Evolutionary conservation across 768 basidiomycete genomes (phyloP), one percentile per base, ranked within the genome.

Genomic region (Calvatia gigantea): DNA sequence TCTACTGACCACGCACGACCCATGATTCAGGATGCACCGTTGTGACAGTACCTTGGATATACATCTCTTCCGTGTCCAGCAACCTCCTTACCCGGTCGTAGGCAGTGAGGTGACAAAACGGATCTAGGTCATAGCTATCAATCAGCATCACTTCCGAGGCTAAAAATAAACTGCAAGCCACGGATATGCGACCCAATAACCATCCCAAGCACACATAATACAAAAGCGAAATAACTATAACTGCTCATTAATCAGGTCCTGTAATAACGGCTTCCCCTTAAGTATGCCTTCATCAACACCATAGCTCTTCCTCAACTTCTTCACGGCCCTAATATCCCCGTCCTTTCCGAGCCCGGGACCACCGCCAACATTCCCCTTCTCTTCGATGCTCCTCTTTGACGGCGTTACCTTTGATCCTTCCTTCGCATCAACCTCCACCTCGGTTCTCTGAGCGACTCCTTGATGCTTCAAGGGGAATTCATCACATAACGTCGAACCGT

Each of bases 251-350:
- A 85, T 67, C 48, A 88, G 68, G 60, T 89, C 87, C 64, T 73
- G 74, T 65, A 89, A 70, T 51, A 89, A 76, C 28, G 82, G 82
- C 21, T 85, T 72, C 1, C 82, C 79, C 47, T 69, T 80, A 59
- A 87, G 63, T 21, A 88, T 51, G 3, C 78, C 82, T 5, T 65
- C 67, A 49, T 74, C 69, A 19, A 64, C 60, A 28, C 62, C 52
- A 25, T 59, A 60, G n/a, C 47, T 62, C 58, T 61, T 70, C 48
- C 37, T 75, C 61, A 64, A 68, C 53, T 69, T 71, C 70, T 77
- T 67, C 56, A 51, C 51, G 12, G 62, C 59, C 17, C 61, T 59
- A 19, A 6, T 41, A 7, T 54, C 51, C 45, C 53, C 52, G 32
- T 52, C 56, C 8, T 51, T 49, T n/a, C n/a, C 42, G 11, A 11